phyloP scores from a whole-genome alignment of 495 filamentous ascomycete species.

The Aspergillus coremiiformis region DNA sequence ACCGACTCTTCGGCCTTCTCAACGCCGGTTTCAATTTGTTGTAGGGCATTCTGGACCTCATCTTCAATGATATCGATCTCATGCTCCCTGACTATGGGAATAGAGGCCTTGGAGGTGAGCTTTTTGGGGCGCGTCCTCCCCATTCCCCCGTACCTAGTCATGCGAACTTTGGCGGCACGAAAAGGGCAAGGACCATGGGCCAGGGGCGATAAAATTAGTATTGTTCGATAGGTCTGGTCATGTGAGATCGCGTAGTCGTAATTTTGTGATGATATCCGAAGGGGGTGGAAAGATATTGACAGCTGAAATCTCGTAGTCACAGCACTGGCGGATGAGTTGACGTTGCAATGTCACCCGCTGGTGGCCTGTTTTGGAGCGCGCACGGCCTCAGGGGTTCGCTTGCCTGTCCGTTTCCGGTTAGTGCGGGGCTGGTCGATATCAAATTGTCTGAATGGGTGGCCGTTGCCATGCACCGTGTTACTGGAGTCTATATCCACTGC shows the following conservation, averaged over 20 bases:
- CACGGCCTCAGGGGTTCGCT: slow-evolving; percentile 47
- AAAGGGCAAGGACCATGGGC: slow-evolving; percentile 40
- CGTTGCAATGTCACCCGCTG: slow-evolving; percentile 47
- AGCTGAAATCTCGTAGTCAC: slow-evolving; percentile 37
- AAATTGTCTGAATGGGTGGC: slow-evolving; percentile 24
- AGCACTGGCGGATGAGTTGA: slow-evolving; percentile 54
- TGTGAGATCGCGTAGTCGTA: slow-evolving; percentile 48
- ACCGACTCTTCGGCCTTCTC: slow-evolving; percentile 96
- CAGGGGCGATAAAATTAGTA: slow-evolving; percentile 36
- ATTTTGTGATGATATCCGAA: slow-evolving; percentile 48
- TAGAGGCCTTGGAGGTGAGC: slow-evolving; percentile 76
- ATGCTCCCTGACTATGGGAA: slow-evolving; percentile 78
- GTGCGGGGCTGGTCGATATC: slow-evolving; percentile 45
- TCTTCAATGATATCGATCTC: slow-evolving; percentile 76
- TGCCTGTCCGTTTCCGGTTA: slow-evolving; percentile 36
- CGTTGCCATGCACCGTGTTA: slow-evolving; percentile 13
- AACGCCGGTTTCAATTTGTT: slow-evolving; percentile 87
- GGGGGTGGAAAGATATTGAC: slow-evolving; percentile 51
- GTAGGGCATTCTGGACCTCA: slow-evolving; percentile 57
- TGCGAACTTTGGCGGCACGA: slow-evolving; percentile 53
- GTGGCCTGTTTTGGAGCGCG: slow-evolving; percentile 40
- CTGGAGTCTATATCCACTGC: too few relatives aligned
- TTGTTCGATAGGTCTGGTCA: slow-evolving; percentile 41
- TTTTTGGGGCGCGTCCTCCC: slow-evolving; percentile 73
- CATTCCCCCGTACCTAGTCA: slow-evolving; percentile 56